phyloP scores from a whole-genome alignment of 78 protist genomes.

The Monocercomonoides exilis region DNA sequence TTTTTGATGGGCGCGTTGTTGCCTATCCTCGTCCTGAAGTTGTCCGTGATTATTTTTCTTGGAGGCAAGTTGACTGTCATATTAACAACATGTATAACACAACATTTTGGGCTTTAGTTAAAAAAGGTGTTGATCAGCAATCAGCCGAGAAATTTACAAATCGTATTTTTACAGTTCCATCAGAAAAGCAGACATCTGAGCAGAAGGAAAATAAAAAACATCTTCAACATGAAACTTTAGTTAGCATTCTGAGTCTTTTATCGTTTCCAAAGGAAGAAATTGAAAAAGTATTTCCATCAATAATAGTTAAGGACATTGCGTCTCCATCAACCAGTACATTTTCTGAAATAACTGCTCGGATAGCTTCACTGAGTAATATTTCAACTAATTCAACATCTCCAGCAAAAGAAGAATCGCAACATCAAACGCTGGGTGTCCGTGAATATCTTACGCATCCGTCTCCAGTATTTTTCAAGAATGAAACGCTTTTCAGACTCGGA shows the following conservation, averaged over 20 bases:
- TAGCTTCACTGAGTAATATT: not conserved
- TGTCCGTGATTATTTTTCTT: conserved; percentile 27
- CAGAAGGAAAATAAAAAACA: not conserved
- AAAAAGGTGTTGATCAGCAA: too few species aligned
- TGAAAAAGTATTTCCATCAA: not conserved
- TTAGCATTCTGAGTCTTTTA: too few species aligned
- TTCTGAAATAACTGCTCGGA: not conserved
- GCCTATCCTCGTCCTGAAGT: conserved; percentile 9
- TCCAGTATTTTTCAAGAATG: conserved; percentile 15
- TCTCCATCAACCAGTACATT: not conserved
- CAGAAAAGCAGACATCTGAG: not conserved
- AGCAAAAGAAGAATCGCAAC: not conserved
- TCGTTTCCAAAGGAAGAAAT: not conserved
- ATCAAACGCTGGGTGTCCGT: not conserved
- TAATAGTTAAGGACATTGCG: not conserved
- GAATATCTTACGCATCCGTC: not conserved
- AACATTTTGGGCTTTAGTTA: conserved; percentile 16
- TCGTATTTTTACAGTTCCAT: not conserved
- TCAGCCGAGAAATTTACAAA: not conserved
- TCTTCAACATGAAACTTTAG: too few species aligned
- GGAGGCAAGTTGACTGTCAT: conserved; percentile 46
- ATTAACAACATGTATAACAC: conserved; percentile 35
- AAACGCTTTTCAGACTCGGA: conserved; percentile 24
- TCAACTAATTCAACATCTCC: not conserved
- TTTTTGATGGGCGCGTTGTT: conserved; percentile 33